Conservation (phyloP, 768 basidiomycete genomes). For the Pisolithus marmoratus region DNA sequence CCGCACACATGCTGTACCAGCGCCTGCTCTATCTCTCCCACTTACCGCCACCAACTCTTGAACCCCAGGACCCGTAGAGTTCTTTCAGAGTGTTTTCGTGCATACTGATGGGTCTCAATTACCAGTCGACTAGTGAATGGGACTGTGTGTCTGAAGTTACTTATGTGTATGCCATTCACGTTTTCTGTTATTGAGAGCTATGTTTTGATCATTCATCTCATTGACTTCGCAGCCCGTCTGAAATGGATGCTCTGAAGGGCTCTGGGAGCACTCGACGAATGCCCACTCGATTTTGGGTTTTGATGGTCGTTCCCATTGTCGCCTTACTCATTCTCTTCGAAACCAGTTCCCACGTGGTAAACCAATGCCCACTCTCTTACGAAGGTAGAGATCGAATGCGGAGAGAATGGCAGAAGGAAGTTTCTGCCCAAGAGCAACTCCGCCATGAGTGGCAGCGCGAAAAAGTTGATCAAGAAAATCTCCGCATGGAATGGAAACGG, state of each 20-base stretch:
- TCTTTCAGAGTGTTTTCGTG: too few species aligned
- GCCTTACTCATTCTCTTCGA: neutral
- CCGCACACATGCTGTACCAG: too few species aligned
- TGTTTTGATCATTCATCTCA: too few species aligned
- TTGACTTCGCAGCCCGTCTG: neutral
- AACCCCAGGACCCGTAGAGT: too few species aligned
- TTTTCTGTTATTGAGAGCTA: too few species aligned
- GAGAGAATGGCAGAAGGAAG: neutral
- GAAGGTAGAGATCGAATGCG: neutral
- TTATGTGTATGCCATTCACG: too few species aligned
- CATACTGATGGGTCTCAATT: too few species aligned
- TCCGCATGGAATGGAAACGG: neutral
- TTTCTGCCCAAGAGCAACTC: neutral
- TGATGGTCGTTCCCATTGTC: neutral
- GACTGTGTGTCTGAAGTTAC: too few species aligned
- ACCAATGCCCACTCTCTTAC: neutral
- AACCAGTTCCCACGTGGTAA: neutral
- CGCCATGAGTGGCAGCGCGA: neutral
- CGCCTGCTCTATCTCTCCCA: too few species aligned
- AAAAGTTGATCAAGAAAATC: neutral
- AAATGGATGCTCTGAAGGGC: neutral
- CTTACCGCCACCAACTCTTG: too few species aligned
- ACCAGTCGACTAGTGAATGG: too few species aligned
- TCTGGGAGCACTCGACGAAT: neutral
- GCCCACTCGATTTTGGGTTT: neutral